Evolutionary conservation across 2,329 filamentous ascomycete genomes (phyloP).

Genomic region (Tolypocladium sp.): DNA sequence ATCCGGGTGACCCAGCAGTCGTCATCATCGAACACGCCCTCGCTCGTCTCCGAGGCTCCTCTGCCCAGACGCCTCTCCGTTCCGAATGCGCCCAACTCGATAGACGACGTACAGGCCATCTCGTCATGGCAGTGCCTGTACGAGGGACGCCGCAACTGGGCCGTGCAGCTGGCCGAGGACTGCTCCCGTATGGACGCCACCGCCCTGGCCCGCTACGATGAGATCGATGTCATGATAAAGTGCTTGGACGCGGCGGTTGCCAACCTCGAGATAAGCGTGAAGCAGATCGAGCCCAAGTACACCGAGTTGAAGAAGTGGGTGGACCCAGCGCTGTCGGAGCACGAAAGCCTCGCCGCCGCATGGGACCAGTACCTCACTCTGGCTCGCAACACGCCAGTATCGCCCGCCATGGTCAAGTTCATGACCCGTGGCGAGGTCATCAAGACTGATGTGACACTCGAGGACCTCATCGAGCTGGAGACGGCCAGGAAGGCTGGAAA

Average conservation of each 20-base stretch:
- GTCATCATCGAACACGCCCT: conserved; percentile 32
- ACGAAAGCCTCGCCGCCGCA: conserved; percentile 50
- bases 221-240: conserved; percentile 68
- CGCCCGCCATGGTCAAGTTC: conserved; percentile 55
- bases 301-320: conserved; percentile 64
- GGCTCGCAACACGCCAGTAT: conserved; percentile 55
- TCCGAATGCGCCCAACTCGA: conserved; percentile 69
- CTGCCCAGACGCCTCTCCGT: conserved; percentile 45
- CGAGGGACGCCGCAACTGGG: conserved; percentile 73
- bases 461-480: conserved; percentile 68
- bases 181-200: conserved; percentile 56
- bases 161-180: conserved; percentile 57
- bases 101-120: conserved; percentile 70
- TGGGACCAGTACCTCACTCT: conserved; percentile 63
- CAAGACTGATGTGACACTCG: conserved; percentile 49
- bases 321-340: conserved; percentile 57
- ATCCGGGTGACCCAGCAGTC: conserved; percentile 59
- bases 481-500: conserved; percentile 64
- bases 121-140: conserved; percentile 85
- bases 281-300: conserved; percentile 62
- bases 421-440: conserved; percentile 42
- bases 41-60: conserved; percentile 38
- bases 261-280: conserved; percentile 71
- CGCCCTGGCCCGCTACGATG: conserved; percentile 57
- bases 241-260: conserved; percentile 78